Conservation (phyloP, 768 basidiomycete genomes). For the Tricholoma sp. region DNA sequence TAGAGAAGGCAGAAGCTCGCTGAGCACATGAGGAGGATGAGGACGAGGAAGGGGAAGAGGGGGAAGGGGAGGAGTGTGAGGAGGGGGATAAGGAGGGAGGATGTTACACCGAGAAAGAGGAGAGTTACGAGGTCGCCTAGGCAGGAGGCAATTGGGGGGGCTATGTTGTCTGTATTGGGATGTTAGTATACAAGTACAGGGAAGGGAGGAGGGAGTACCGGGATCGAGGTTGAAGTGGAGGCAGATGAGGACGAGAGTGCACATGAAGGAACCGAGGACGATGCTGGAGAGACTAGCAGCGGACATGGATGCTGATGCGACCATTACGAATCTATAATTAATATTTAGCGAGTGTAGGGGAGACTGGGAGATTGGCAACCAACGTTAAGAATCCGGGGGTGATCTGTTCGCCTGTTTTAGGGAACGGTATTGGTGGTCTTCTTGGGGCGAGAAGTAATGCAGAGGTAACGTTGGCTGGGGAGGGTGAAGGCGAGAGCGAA, state of each 20-base stretch:
- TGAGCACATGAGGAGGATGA: constrained; percentile 43
- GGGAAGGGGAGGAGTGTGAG: constrained; percentile 61
- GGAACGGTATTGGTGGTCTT: neutral
- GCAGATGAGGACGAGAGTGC: constrained; percentile 72
- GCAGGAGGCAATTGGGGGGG: constrained; percentile 88
- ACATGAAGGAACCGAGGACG: constrained; percentile 92
- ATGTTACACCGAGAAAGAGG: constrained; percentile 70
- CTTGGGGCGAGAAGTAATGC: neutral
- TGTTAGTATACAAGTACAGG: neutral
- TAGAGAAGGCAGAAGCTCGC: constrained; percentile 45
- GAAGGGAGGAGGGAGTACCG: constrained; percentile 39
- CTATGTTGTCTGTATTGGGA: constrained; percentile 79
- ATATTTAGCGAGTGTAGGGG: neutral
- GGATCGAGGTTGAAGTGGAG: constrained; percentile 76
- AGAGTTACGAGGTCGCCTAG: constrained; percentile 92
- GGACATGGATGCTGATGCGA: constrained; percentile 74
- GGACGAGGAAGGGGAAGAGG: constrained; percentile 49
- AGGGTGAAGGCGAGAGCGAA: constrained; percentile 14
- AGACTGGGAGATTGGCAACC: neutral
- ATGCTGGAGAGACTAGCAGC: constrained; percentile 74
- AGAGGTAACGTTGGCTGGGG: constrained; percentile 2
- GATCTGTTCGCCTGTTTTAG: neutral
- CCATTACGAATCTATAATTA: constrained; percentile 60
- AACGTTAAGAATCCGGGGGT: neutral
- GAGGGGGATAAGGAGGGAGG: constrained; percentile 62